These are phyloP conservation scores for Talaromyces sp. DNA, from an alignment of 2,329 filamentous ascomycete species.

Conservation along the genomic window DNA sequence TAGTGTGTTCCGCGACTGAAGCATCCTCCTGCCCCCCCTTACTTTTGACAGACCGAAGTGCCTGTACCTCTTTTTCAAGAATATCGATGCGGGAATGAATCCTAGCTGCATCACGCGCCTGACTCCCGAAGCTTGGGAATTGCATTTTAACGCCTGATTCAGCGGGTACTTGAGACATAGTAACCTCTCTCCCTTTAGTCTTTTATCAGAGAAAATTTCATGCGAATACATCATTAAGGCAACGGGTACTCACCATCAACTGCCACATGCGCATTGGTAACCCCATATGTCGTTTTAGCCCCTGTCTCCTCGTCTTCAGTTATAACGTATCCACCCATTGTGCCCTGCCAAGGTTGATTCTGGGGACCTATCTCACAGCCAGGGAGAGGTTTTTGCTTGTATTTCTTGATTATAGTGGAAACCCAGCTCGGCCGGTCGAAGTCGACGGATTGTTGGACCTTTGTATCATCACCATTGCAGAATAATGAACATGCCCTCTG, in stretches of 20 bases:
- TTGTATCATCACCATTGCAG: neutral
- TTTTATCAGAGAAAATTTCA: neutral
- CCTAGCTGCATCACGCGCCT: neutral
- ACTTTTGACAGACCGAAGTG: neutral
- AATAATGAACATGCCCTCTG: slow-evolving; percentile 7
- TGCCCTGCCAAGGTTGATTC: neutral
- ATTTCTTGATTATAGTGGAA: neutral
- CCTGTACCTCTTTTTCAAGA: neutral
- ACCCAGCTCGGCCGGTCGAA: neutral
- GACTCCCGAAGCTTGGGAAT: neutral
- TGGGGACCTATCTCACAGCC: neutral
- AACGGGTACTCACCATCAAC: neutral
- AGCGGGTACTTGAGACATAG: neutral
- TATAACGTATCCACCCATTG: neutral
- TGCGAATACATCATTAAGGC: neutral
- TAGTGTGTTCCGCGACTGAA: neutral
- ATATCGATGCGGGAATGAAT: neutral
- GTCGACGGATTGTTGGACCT: neutral
- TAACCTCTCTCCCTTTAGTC: neutral
- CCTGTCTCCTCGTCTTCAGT: neutral
- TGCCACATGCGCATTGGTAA: neutral
- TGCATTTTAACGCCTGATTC: neutral
- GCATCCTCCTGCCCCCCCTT: neutral
- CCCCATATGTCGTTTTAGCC: neutral
- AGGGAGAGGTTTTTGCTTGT: neutral